phyloP scores from a whole-genome alignment of 768 basidiomycete genomes.

The Boletus rubroflammeus region DNA sequence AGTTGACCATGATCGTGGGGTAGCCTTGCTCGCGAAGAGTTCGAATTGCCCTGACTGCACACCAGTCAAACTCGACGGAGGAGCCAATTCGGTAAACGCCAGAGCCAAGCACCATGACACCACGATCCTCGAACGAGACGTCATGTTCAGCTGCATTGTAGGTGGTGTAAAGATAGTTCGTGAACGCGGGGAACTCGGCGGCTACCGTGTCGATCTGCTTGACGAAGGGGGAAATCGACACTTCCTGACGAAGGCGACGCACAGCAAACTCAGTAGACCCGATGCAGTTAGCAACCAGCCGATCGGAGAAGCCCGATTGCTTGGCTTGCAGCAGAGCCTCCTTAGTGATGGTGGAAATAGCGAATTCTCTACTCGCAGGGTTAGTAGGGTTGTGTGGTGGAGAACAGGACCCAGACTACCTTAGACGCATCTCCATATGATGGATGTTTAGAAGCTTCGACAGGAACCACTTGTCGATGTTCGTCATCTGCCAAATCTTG shows the following conservation, averaged over 20 bases:
- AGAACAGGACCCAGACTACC: conserved; percentile 42
- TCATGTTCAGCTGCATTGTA: conserved; percentile 98
- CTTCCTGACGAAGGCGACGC: conserved; percentile 83
- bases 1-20: conserved; percentile 98
- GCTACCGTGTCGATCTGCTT: conserved; percentile 99
- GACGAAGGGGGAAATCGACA: conserved; percentile 80
- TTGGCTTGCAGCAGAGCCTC: conserved; percentile 77
- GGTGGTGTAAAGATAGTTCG: conserved; percentile 98
- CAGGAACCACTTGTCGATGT: conserved; percentile 98
- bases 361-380: conserved; percentile 46
- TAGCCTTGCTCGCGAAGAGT: conserved; percentile 93
- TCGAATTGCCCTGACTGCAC: conserved; percentile 94
- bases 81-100: conserved; percentile 99
- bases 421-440: conserved; percentile 72
- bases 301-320: conserved; percentile 94
- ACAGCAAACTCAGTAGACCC: conserved; percentile 92
- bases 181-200: conserved; percentile 97
- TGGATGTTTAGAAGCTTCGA: conserved; percentile 82
- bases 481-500: conserved; percentile 96
- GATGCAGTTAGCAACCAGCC: conserved; percentile 78
- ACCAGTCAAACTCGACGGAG: conserved; percentile 99
- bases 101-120: conserved; percentile 96
- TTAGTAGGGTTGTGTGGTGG: not conserved
- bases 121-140: conserved; percentile 81
- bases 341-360: conserved; percentile 58